Conservation (phyloP, 768 basidiomycete species). For the Galerina marginata region DNA sequence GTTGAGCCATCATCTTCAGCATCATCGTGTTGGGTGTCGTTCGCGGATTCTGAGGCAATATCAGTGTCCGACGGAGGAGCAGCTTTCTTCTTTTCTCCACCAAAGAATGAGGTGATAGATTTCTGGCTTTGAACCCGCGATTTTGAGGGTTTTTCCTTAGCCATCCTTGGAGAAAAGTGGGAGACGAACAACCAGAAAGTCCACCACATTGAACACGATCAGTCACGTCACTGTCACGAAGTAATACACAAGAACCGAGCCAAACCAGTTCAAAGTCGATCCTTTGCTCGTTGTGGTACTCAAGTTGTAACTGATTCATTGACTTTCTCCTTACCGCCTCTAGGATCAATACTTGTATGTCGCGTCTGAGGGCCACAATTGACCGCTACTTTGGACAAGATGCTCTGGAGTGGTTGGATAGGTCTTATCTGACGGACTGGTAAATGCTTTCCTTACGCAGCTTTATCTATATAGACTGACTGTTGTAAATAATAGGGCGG, state of each 20-base stretch:
- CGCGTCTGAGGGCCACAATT: constrained; percentile 11
- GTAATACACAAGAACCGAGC: too few species aligned
- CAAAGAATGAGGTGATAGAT: constrained; percentile 61
- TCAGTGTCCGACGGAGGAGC: constrained; percentile 31
- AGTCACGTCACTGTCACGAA: constrained; percentile 22
- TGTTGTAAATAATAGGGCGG: constrained; percentile 29
- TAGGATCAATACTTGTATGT: constrained; percentile 7
- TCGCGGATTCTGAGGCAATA: constrained; percentile 27
- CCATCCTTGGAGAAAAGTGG: constrained; percentile 43
- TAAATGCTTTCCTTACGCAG: constrained; percentile 24
- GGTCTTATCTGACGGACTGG: constrained; percentile 63
- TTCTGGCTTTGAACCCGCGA: constrained; percentile 52
- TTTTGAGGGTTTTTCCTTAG: constrained; percentile 47
- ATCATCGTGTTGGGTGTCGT: constrained; percentile 26
- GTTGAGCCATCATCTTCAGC: constrained; percentile 32
- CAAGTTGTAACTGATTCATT: too few species aligned
- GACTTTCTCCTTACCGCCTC: neutral
- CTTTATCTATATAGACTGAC: neutral
- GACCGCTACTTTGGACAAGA: constrained; percentile 41
- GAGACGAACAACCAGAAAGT: constrained; percentile 13
- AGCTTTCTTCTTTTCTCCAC: constrained; percentile 36
- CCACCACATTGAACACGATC: constrained; percentile 9
- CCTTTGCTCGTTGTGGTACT: neutral
- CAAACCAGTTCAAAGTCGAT: neutral
- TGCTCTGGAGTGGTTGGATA: constrained; percentile 47